Evolutionary conservation across 2,329 filamentous ascomycete genomes (phyloP), one percentile per base, ranked within the genome.

Genomic region (Hymenoscyphus occultus): DNA sequence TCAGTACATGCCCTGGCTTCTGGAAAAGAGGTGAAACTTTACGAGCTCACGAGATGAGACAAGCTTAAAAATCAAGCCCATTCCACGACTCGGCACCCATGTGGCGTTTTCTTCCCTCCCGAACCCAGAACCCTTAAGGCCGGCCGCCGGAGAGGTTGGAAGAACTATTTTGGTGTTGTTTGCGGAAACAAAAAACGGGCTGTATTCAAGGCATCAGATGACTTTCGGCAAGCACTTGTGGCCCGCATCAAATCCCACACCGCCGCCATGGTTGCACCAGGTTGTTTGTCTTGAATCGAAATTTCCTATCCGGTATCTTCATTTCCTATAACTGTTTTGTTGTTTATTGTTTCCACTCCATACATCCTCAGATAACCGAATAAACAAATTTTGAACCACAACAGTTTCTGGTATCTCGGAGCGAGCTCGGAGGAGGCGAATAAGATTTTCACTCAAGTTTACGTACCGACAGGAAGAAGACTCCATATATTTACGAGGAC

Each of bases 401-500:
- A 7, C 19, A 19, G 12, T 51, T 51, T 48, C 10, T 48, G 14
- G 42, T 7, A 22, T 22, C 45, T 3, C 19, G 7, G 45, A 48
- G 45, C n/a, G 45, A 48, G 45, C 45, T 48, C 45, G 45, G 45
- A 48, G 45, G 19, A 48, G 45, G 45, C 45, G 45, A 48, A n/a
- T 7, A 22, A 48, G 45, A 48, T 22, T 48, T 48, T 9, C n/a
- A 48, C n/a, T 19, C 45, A 5, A 48, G n/a, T 48, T 48, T 19
- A 35, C 6, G 6, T 35, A 48, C 45, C 45, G 45, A 19, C 45
- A 48, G 5, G n/a, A 22, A n/a, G 45, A 48, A n/a, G n/a, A 5
- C 16, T 48, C 45, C 45, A 48, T 48, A 48, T 22, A 22, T 48
- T 48, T 48, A 35, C 35, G 35, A 35, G 5, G 35, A 22, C 45